A percentile compares a stretch with the other conserved stretches of the same genome.
These are phyloP conservation scores for Rhododendron kiyosumense DNA, from an alignment of 148 eudicot species.

Conservation along the genomic window DNA sequence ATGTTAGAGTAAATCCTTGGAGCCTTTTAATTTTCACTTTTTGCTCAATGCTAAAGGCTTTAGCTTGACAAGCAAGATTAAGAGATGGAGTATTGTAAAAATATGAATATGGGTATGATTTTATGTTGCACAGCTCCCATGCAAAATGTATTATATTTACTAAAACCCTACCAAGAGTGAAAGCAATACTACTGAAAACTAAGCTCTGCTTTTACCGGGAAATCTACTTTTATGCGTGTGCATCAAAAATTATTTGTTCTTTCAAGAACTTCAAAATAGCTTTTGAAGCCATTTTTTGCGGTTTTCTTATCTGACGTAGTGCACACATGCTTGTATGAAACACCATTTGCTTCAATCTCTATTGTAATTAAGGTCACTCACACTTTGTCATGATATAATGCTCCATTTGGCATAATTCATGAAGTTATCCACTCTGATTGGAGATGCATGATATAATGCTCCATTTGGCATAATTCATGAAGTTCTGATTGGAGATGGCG, in stretches of 20 bases:
- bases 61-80: too few relatives aligned
- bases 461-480: slow-evolving; percentile 37
- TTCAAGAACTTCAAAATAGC: slow-evolving; percentile 49
- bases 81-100: too few relatives aligned
- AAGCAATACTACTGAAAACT: too few relatives aligned
- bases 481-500: slow-evolving; percentile 48
- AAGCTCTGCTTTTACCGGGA: neutral
- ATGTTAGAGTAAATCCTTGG: too few relatives aligned
- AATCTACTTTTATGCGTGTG: neutral
- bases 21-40: too few relatives aligned
- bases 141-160: neutral
- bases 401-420: slow-evolving; percentile 29
- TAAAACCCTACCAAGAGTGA: neutral
- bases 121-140: neutral
- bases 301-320: slow-evolving; percentile 34
- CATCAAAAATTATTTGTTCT: slow-evolving; percentile 17
- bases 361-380: slow-evolving; percentile 20
- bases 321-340: slow-evolving; percentile 21
- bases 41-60: too few relatives aligned
- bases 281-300: slow-evolving; percentile 54
- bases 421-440: too few relatives aligned
- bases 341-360: slow-evolving; percentile 61
- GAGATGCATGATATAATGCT: too few relatives aligned
- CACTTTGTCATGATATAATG: too few relatives aligned
- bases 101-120: too few relatives aligned